Evolutionary conservation across 306 rosid genomes (phyloP).

Genomic region (Cucumis sativus): DNA sequence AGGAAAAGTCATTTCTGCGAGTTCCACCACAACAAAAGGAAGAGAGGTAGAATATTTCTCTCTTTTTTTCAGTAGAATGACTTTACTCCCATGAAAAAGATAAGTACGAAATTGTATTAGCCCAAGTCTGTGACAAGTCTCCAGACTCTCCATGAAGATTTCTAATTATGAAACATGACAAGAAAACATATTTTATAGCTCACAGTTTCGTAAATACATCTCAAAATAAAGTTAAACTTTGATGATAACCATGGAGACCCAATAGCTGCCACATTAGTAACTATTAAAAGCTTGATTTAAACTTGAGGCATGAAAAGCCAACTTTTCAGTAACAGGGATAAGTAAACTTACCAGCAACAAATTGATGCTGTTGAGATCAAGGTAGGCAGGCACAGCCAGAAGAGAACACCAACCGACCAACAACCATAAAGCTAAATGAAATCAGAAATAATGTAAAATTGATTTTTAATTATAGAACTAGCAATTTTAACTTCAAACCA

Average conservation of each 20-base stretch:
- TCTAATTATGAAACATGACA: not conserved
- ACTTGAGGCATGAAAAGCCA: not conserved
- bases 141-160: not conserved
- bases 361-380: constrained; percentile 71
- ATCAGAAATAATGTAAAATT: constrained; percentile 16
- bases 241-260: not conserved
- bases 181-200: not conserved
- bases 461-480: not conserved
- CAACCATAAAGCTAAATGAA: constrained; percentile 25
- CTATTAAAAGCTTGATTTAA: not conserved
- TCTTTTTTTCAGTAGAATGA: not conserved
- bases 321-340: not conserved
- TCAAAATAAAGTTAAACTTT: not conserved
- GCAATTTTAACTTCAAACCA: no score
- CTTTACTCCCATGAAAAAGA: not conserved
- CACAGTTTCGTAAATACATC: not conserved
- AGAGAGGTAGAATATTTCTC: not conserved
- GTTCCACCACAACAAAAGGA: not conserved
- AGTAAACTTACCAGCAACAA: constrained; percentile 85
- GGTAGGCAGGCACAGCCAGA: constrained; percentile 30
- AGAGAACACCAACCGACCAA: constrained; percentile 17
- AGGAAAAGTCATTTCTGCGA: not conserved
- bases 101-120: not conserved
- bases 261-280: not conserved
- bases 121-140: not conserved